phyloP scores from a whole-genome alignment of 139 green algal species.

The Dunaliella primolecta region DNA sequence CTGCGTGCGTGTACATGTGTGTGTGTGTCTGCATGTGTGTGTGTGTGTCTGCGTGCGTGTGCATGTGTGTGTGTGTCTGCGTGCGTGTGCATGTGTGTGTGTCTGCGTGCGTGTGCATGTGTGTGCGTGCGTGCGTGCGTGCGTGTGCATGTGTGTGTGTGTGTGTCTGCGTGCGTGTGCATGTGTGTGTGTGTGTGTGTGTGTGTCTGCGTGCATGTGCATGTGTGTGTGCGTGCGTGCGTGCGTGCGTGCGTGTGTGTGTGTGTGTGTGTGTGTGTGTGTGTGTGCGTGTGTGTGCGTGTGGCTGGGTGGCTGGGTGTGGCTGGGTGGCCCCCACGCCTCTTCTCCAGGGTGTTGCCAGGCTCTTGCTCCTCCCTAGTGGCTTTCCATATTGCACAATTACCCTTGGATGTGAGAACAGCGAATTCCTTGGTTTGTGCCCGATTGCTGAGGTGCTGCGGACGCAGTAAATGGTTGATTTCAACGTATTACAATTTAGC shows the following conservation, averaged over 20 bases:
- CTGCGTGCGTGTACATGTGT: neutral
- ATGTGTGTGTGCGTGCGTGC: neutral
- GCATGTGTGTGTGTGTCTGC: neutral
- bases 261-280: no score
- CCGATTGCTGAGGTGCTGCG: no score
- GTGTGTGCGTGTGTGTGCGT: no score
- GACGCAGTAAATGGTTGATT: no score
- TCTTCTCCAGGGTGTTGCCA: no score
- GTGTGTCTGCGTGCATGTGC: neutral
- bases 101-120: neutral
- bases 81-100: neutral
- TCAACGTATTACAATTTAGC: no score
- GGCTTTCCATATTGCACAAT: no score
- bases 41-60: neutral
- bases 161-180: neutral
- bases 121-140: neutral
- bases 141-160: neutral
- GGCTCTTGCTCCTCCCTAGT: no score
- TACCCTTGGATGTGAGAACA: no score
- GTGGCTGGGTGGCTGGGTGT: no score
- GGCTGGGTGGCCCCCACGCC: no score
- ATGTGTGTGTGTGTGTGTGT: constrained; percentile 5
- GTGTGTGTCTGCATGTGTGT: neutral
- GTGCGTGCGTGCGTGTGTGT: neutral
- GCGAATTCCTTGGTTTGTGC: no score